phyloP scores from a whole-genome alignment of 2,329 filamentous ascomycete genomes.

The Pseudogymnoascus sp. region DNA sequence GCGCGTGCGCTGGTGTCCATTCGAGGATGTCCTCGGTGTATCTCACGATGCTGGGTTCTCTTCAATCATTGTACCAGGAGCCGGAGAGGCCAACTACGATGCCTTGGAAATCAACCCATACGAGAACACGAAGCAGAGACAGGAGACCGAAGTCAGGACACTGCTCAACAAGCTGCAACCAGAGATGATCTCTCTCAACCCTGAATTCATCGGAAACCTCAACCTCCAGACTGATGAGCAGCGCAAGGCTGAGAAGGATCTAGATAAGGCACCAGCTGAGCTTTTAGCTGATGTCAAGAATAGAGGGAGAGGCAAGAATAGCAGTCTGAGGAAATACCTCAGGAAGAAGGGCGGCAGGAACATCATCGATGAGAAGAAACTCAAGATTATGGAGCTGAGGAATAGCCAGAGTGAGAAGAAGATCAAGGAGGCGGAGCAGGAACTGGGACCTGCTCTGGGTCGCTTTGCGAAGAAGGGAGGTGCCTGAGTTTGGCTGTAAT shows the following conservation, averaged over 20 bases:
- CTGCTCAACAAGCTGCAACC: constrained; percentile 92
- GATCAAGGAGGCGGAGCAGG: constrained; percentile 59
- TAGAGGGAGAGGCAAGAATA: constrained; percentile 81
- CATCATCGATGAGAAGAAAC: constrained; percentile 89
- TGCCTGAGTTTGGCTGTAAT: constrained; percentile 1
- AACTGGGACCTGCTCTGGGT: constrained; percentile 78
- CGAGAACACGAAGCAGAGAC: constrained; percentile 86
- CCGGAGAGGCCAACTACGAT: constrained; percentile 96
- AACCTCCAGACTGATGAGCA: constrained; percentile 76
- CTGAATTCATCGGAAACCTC: constrained; percentile 82
- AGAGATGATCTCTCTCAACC: constrained; percentile 94
- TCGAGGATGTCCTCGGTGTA: constrained; percentile 85
- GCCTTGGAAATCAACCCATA: constrained; percentile 91
- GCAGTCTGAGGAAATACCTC: constrained; percentile 77
- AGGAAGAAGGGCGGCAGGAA: constrained; percentile 90
- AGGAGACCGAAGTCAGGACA: constrained; percentile 82
- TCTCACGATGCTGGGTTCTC: constrained; percentile 82
- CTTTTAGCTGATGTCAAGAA: constrained; percentile 62
- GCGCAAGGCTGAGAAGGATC: constrained; percentile 67
- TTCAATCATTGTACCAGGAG: constrained; percentile 82
- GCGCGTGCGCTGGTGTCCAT: constrained; percentile 84
- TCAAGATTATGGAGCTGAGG: constrained; percentile 78
- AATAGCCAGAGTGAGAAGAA: constrained; percentile 60
- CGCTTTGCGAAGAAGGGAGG: constrained; percentile 69
- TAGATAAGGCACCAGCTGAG: constrained; percentile 61